Base-by-base conservation (phyloP, 2,329 filamentous ascomycete genomes). In the Cladosporium austrohemisphaericum region DNA sequence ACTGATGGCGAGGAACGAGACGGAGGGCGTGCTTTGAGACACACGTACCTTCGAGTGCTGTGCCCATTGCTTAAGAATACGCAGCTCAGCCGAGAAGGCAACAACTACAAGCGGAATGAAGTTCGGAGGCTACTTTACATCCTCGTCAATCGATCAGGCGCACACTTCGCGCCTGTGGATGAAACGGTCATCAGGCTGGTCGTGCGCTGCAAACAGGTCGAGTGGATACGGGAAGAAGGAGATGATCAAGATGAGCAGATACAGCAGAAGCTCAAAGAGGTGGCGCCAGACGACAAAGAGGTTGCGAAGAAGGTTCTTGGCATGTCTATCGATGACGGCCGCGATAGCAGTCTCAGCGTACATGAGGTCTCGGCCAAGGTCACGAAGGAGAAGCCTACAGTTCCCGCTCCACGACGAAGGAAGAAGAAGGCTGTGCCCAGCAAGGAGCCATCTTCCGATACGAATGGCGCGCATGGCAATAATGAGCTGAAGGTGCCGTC, bases 11-110 rank as follows among this genome's bases (percentile, higher is more conserved):
- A 25, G 13, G 63, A 65, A 20, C 36, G 53, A 23, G 62, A 63
- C 41, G 65, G 65, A 8, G 64, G 67, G 46, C 55, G 58, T 14
- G 72, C 80, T 2, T 74, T 98, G 50, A 82, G 92, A 29, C 93
- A 98, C 67, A 98, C 93, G 3, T 98, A 98, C 65, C 78, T 98
- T 5, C 84, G 93, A 25, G 93, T 98, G 3, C 74, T 98, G 10
- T 90, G 94, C 63, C 93, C 93, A 0, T 76, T 98, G 19, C 76
- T 98, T 18, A 86, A 88, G 29, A 88, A 98, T 65, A 96, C 92
- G 2, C 93, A 97, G 67, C 80, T 98, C 35, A 86, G 81, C 61
- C 79, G 88, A 46, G 84, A 91, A 16, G 66, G 62, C 2, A 89
- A 88, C 1, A 84, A 95, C 65, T 97, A 98, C 76, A 98, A 97